These are phyloP conservation scores for Hemileia vastatrix DNA, from an alignment of 1,284 basidiomycete genomes.

Conservation along the genomic window DNA sequence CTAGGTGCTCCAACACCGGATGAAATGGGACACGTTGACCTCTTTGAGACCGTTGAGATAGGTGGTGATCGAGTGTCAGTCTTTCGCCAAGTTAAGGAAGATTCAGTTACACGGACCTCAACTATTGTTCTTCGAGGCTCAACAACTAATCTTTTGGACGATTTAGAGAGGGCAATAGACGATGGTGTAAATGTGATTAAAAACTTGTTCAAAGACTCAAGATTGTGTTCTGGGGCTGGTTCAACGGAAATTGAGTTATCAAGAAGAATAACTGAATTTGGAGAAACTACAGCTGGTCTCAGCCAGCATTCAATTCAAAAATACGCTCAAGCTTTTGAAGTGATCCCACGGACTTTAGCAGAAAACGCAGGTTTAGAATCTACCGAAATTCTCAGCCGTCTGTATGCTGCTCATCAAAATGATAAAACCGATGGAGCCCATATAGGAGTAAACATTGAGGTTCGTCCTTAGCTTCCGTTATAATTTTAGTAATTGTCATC, in stretches of 20 bases:
- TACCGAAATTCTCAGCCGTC: slow-evolving; percentile 75
- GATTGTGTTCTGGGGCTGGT: slow-evolving; percentile 88
- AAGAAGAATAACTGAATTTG: slow-evolving; percentile 70
- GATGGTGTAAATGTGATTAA: slow-evolving; percentile 98
- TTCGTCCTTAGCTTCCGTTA: slow-evolving; percentile 37
- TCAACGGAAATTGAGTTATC: slow-evolving; percentile 88
- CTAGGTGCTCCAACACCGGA: slow-evolving; percentile 92
- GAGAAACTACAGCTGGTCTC: slow-evolving; percentile 77
- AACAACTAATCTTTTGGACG: slow-evolving; percentile 87
- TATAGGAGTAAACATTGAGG: slow-evolving; percentile 84
- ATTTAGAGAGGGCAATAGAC: slow-evolving; percentile 89
- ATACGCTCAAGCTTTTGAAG: slow-evolving; percentile 81
- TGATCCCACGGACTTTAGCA: slow-evolving; percentile 82
- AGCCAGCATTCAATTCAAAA: slow-evolving; percentile 88
- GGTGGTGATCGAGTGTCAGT: slow-evolving; percentile 97
- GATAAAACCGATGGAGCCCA: slow-evolving; percentile 55
- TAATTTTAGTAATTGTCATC: neutral
- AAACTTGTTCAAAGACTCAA: slow-evolving; percentile 75
- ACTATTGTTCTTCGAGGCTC: slow-evolving; percentile 96
- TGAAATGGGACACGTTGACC: slow-evolving; percentile 86
- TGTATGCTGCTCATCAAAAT: slow-evolving; percentile 79
- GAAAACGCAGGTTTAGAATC: slow-evolving; percentile 94
- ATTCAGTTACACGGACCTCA: slow-evolving; percentile 62
- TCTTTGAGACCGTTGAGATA: slow-evolving; percentile 91
- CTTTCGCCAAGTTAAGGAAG: slow-evolving; percentile 67